These are phyloP conservation scores for Dendrobium chrysotoxum DNA, from an alignment of 106 monocot genomes.

Conservation along the genomic window DNA sequence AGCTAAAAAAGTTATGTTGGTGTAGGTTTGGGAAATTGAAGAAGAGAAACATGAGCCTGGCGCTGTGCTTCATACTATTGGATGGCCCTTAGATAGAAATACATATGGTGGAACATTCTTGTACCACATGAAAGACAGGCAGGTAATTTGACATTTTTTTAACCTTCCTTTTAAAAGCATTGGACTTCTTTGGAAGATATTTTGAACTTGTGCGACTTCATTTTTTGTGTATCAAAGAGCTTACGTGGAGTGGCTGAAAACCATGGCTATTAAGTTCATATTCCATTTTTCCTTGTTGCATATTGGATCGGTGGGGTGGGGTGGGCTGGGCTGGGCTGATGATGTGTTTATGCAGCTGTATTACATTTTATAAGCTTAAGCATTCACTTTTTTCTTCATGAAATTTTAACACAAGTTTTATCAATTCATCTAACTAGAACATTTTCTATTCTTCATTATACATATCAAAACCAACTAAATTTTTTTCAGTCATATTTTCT, in stretches of 20 bases:
- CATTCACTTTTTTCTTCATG: too few relatives aligned
- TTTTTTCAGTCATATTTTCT: too few relatives aligned
- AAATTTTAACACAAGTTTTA: too few relatives aligned
- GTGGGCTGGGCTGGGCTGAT: too few relatives aligned
- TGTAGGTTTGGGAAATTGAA: constrained; percentile 96
- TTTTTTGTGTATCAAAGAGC: background rate
- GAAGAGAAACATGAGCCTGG: constrained; percentile 75
- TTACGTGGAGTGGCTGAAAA: background rate
- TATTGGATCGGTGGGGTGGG: too few relatives aligned
- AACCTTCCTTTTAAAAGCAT: background rate
- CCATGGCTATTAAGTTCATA: background rate
- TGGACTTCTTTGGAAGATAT: background rate
- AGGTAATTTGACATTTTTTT: constrained; percentile 35
- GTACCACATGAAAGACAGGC: constrained; percentile 90
- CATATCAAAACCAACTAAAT: too few relatives aligned
- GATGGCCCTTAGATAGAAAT: constrained; percentile 87
- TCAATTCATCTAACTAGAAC: too few relatives aligned
- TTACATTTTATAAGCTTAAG: too few relatives aligned
- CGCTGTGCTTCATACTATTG: constrained; percentile 83
- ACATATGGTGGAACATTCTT: constrained; percentile 95
- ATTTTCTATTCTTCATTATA: too few relatives aligned
- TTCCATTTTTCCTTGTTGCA: too few relatives aligned
- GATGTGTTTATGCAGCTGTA: too few relatives aligned
- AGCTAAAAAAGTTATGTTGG: background rate
- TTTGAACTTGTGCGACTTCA: background rate